Base-by-base conservation (phyloP, 371 early-diverging fungal genomes). In the Mucor lusitanicus region DNA sequence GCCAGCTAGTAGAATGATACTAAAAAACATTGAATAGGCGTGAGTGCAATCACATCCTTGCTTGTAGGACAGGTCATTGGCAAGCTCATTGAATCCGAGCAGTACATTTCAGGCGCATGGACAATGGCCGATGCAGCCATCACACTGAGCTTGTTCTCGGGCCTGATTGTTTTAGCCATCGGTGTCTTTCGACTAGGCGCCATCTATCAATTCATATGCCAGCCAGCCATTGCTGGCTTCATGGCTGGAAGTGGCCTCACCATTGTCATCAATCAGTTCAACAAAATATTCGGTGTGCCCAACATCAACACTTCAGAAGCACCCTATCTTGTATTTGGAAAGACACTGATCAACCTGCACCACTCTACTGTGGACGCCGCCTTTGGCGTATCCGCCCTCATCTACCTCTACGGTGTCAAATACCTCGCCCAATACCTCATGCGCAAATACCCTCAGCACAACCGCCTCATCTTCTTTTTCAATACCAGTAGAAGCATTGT, bases 21-120 rank as follows among this genome's bases (percentile, higher is more conserved):
- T n/a, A 30, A 30, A 30, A 30, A 3, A 13, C 23, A 32, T 42
- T 21, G 13, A 27, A 40, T 62, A 81, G 82, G 79, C 21, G 89
- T 95, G 2, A 93, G 94, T 6, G 94, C 97, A 21, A 94, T 96
- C 39, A 85, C 91, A 54, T 92, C 94, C 12, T 82, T 92, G 32
- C 65, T 92, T n/a, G 74, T 88, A 37, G 89, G 90, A 13, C 87
- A 92, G 59, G 82, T 90, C 13, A 72, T 90, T 39, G 74, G 81
- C n/a, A 78, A 79, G 15, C 77, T 88, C 35, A 28, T 76, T 42
- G 60, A 71, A 11, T 62, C 80, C 19, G 77, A 76, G n/a, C 68
- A 85, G 33, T 77, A 75, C 59, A 59, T 68, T 23, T 57, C 70
- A 28, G 80, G 80, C 3, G 67, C 60, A 42, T 80, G 80, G 80